Conservation (phyloP, 1,284 basidiomycete genomes). For the Puccinia polysora region DNA sequence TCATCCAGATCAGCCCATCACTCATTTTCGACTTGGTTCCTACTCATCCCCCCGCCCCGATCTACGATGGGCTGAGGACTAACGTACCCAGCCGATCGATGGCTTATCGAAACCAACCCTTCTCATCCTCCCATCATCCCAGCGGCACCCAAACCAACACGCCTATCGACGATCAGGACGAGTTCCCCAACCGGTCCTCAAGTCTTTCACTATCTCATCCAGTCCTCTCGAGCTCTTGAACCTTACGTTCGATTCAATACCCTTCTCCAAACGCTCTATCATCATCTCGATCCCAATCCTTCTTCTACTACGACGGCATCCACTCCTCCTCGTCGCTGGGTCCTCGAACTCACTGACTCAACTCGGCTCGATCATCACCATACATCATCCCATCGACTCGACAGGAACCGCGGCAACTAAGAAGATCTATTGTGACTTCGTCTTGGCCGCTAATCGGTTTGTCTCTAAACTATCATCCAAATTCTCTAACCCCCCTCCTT, state of each 20-base stretch:
- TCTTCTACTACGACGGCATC: too few species aligned
- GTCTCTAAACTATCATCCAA: not conserved
- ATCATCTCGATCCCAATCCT: not conserved
- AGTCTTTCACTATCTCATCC: conserved; percentile 48
- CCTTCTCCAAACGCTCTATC: conserved; percentile 45
- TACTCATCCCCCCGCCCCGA: conserved; percentile 48
- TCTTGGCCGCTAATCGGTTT: conserved; percentile 26
- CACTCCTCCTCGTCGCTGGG: not conserved
- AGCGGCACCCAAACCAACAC: too few species aligned
- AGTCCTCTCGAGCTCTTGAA: conserved; percentile 7
- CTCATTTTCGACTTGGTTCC: too few species aligned
- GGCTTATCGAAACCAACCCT: conserved; percentile 49
- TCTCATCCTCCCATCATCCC: too few species aligned
- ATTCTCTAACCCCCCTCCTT: not conserved
- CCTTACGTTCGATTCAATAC: conserved; percentile 44
- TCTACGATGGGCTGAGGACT: conserved; percentile 52
- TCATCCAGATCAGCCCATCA: too few species aligned
- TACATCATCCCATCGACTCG: too few species aligned
- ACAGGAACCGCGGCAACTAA: not conserved
- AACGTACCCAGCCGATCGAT: conserved; percentile 52
- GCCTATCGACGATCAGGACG: not conserved
- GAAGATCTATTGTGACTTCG: conserved; percentile 19
- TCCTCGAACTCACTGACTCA: not conserved
- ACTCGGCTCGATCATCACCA: not conserved
- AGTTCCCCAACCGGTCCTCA: conserved; percentile 47